A percentile compares a stretch with the other conserved stretches of the same genome.
Evolutionary conservation across 768 basidiomycete genomes (phyloP).

Genomic region (Cyathus striatus): DNA sequence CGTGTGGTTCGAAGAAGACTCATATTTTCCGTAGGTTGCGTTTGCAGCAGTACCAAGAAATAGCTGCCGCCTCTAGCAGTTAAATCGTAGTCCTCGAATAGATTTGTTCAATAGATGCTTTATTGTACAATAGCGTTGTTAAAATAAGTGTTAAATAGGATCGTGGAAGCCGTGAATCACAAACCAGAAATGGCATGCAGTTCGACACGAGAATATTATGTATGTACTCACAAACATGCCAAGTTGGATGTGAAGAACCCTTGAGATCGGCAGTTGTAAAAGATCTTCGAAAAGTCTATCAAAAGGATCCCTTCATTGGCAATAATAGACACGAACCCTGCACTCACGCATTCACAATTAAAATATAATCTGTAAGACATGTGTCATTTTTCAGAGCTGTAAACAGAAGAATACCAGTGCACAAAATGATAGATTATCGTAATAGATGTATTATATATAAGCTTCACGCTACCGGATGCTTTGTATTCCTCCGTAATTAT

Average conservation of each 20-base stretch:
- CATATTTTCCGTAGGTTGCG: slow-evolving; percentile 36
- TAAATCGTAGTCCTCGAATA: slow-evolving; percentile 19
- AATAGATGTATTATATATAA: slow-evolving; percentile 1
- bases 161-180: no score
- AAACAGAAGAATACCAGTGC: background rate
- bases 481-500: background rate
- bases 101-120: slow-evolving; percentile 27
- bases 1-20: background rate
- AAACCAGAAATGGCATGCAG: no score
- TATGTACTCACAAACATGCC: no score
- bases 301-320: no score
- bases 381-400: no score
- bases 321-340: no score
- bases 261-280: no score
- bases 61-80: slow-evolving; percentile 13
- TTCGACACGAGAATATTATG: no score
- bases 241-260: no score
- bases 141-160: slow-evolving; percentile 18
- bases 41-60: slow-evolving; percentile 46
- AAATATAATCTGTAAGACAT: no score
- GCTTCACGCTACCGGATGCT: background rate
- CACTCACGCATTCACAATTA: no score
- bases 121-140: slow-evolving; percentile 19
- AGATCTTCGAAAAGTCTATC: no score
- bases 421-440: slow-evolving; percentile 5